Base-by-base conservation (phyloP, 768 basidiomycete species). In the Russula emetica region DNA sequence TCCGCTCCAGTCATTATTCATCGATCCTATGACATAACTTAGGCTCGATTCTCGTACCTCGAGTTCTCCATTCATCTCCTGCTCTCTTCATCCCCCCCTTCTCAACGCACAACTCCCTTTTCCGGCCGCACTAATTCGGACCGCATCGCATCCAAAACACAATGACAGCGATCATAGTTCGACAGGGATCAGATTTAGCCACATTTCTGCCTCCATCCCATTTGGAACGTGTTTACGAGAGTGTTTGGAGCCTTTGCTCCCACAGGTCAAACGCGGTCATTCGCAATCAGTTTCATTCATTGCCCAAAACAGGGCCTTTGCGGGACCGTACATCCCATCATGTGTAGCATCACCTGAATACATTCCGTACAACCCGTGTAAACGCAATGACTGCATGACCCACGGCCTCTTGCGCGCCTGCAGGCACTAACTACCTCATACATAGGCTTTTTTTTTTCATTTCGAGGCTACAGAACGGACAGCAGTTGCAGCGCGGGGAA, bases 331-430 rank as follows among this genome's bases (percentile, higher is more conserved):
- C 52, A 54, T 64, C 32, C n/a, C 44, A 61, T 56, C 64, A 57
- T 54, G 55, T 36, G 60, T 64, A 47, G 54, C 60, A 65, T 65
- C 64, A 65, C 38, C 64, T 65, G 64, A 53, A 65, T 65, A 49
- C 40, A 60, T 65, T 65, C 55, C 64, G 64, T 65, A 65, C 60
- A 65, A 13, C 50, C 62, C 56, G 49, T 63, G 62, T 63, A 63
- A 63, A 53, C 60, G 49, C 59, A 64, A 49, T 61, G 61, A 60
- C 64, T 65, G 49, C 64, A 51, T 65, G 40, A 52, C 64, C 14
- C 47, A 61, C 64, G 64, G 64, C 64, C 60, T 65, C 64, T 65
- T 65, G 64, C 64, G 64, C 49, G 20, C 64, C 64, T 65, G 64
- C 64, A 61, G 64, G 64, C 59, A 65, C 59, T 45, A 45, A 22